Base-by-base conservation (phyloP, 73 alveolate species). In the Paramecium tetraurelia region DNA sequence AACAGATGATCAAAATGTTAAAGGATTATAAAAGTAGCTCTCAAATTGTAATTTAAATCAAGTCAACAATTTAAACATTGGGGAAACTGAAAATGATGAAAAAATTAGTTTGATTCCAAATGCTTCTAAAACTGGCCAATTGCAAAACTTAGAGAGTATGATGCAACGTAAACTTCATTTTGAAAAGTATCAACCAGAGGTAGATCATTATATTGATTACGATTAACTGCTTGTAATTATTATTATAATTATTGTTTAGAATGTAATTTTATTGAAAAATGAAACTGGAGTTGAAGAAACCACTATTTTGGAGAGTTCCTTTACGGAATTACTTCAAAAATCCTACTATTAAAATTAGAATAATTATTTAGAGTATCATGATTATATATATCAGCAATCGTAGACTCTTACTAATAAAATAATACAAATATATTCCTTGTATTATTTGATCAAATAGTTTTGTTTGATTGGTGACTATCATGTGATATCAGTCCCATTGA, bases 371-470 rank as follows among this genome's bases (percentile, higher is more conserved):
- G 84, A 63, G 46, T 63, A 63, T 33, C 84, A 63, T 63, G 84
- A 63, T 11, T 63, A 31, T 18, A 63, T 63, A 22, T 63, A 63
- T 33, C 20, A 63, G 4, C 27, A 63, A 33, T 63, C 84, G 9
- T 12, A 27, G 46, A 33, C 46, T 27, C 20, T 63, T 14, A 63
- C 84, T 31, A 27, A 63, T 24, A 63, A 63, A 63, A 63, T 63
- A 31, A 63, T 72, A 3, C 35, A 72, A 72, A 10, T 72, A 12
- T 72, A 36, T 72, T 5, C 59, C 18, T 11, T 72, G 7, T 72
- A 72, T 72, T 72, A 72, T 72, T 38, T 72, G 36, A 72, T 72
- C 16, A 72, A 72, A 72, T 72, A 72, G 20, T 72, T 72, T 72
- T 36, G 86, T 35, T 36, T 36, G 27, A 63, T 63, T 3, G 84